phyloP scores from a whole-genome alignment of 768 basidiomycete genomes.

The Cystofilobasidium bisporidii region DNA sequence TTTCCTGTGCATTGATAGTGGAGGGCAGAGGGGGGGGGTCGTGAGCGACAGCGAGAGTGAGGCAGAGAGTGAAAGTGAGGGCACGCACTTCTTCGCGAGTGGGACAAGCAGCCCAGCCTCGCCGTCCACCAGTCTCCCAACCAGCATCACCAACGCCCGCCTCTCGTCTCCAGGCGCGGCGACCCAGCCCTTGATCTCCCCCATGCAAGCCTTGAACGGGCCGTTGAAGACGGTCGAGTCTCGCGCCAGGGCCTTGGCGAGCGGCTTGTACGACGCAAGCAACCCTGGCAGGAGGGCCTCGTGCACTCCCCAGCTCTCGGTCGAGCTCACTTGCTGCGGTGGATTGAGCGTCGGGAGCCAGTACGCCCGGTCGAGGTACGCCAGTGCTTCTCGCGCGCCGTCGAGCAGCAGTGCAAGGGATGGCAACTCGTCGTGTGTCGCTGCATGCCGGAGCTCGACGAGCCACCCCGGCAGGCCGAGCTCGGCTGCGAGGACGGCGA shows the following conservation, averaged over 20 bases:
- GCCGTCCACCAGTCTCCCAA: conserved; percentile 34
- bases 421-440: conserved; percentile 91
- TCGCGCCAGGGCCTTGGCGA: conserved; percentile 54
- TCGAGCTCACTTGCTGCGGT: conserved; percentile 44
- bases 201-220: conserved; percentile 48
- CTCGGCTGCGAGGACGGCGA: conserved; percentile 75
- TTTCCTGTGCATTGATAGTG: too few relatives aligned
- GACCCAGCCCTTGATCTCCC: conserved; percentile 50
- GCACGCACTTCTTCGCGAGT: conserved; percentile 63
- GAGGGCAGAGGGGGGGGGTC: background rate
- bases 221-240: conserved; percentile 55
- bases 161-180: conserved; percentile 29
- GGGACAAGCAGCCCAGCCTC: conserved; percentile 71
- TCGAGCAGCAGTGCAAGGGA: conserved; percentile 67
- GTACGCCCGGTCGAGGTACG: conserved; percentile 75
- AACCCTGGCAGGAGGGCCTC: conserved; percentile 57
- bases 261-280: conserved; percentile 62
- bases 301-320: conserved; percentile 37
- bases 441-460: conserved; percentile 85
- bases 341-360: conserved; percentile 58
- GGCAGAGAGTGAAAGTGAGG: background rate
- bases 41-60: background rate
- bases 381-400: conserved; percentile 68
- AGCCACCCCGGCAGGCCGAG: conserved; percentile 78
- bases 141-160: conserved; percentile 37